Base-by-base conservation (phyloP, 768 basidiomycete genomes). In the Boletellus emodensis region DNA sequence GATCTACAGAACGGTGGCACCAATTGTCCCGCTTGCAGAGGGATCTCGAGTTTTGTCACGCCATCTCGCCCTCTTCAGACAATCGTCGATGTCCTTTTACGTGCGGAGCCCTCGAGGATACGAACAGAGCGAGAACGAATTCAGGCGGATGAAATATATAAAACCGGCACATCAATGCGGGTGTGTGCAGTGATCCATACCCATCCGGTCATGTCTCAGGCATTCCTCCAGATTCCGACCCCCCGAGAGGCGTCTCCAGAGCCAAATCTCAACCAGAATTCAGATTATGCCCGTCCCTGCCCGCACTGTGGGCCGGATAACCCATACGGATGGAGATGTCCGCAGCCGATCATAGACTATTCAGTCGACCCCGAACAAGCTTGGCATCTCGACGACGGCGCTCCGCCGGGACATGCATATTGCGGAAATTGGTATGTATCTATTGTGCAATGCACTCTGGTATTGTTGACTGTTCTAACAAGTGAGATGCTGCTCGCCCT, bases 121-220 rank as follows among this genome's bases (percentile, higher is more conserved):
- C 83, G 90, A 40, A 70, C 84, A 32, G 79, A 80, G 60, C 72
- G 84, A 35, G 90, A 93, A 63, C 80, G 83, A 18, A 74, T 79
- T 50, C 90, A 93, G 67, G 90, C 90, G 4, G 90, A 93, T 59
- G 87, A 89, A 50, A 70, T 92, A 22, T 93, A 92, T 60, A 78
- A 75, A 51, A 62, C 72, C 26, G 85, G 85, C 2, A 67, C 75
- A 28, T 72, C 76, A 22, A 74, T 91, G 66, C 76, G 84, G 61
- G 89, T 90, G 65, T 49, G 79, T 70, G 34, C 24, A 32, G 14
- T n/a, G 12, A 41, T 36, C 28, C 13, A 15, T 38, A 10, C 28
- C 14, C 13, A 48, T 33, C 14, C 28, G 14, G 6, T 43, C 39
- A 10, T 18, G 24, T 26, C 41, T 43, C 22, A 15, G 39, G n/a